Base-by-base conservation (phyloP, 306 rosid species). In the Ormosia emarginata region DNA sequence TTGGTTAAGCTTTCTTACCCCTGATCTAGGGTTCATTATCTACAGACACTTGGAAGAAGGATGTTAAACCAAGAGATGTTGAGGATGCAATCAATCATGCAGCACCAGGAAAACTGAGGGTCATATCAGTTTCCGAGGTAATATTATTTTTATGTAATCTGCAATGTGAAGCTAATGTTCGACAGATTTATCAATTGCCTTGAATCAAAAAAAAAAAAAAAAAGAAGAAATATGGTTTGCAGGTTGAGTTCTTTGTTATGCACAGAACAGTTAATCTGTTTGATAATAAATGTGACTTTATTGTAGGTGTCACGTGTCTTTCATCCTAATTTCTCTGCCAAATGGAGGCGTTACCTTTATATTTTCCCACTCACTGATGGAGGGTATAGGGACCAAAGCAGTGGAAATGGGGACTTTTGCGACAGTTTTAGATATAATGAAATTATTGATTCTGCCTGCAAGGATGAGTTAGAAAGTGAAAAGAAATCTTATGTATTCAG, bases 261-360 rank as follows among this genome's bases (percentile, higher is more conserved):
- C 61, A 50, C 55, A 5, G 57, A 46, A 24, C 34, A 33, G n/a
- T 46, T 61, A 41, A 65, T 41, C 58, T 67, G 78, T 64, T 79
- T 58, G 40, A 78, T 40, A 71, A 47, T 39, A 46, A 59, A 59
- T 73, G 61, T 67, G 61, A 63, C 82, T 52, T 82, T 82, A 37
- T 71, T 88, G 81, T 78, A 95, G 99, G 98, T 93, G 65, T 95
- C 98, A 33, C 98, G 96, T 13, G 79, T 10, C 53, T 95, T 95
- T 84, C 99, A 95, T 89, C 98, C 99, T 6, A 95, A 91, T 77
- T 93, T 95, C 81, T 90, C 99, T 77, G 99, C 99, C 83, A 89
- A 91, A 83, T 93, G 99, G 97, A 91, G 99, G 86, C 98, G 80
- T 4, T 95, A 95, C 82, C 90, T 95, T 40, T 95, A 95, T 79